Base-by-base conservation (phyloP, 305 asterid genomes). In the Fraxinus greggii region DNA sequence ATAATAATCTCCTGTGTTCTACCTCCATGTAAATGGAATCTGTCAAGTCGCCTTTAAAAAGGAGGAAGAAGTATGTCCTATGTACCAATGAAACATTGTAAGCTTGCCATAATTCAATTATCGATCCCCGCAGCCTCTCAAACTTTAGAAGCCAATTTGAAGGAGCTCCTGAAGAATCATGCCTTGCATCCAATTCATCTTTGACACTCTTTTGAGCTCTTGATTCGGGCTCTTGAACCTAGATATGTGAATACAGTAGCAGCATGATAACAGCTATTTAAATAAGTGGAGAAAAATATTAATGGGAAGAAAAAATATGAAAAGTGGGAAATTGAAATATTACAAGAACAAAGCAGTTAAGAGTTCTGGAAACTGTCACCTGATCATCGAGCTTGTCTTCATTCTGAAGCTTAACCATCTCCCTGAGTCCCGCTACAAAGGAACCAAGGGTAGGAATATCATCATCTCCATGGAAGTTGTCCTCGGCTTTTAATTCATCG, bases 21-120 rank as follows among this genome's bases (percentile, higher is more conserved):
- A 95, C 95, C 90, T 95, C 98, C 96, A 95, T 89, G 88, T 93
- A 95, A 82, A 95, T 91, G 81, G 97, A 95, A 88, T 93, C 98
- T 74, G 88, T 86, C 7, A 86, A 87, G 74, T 92, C 97, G 24
- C 97, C 98, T 83, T 90, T 92, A 74, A 95, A 84, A 54, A 95
- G 97, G 89, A 95, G 88, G 92, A 92, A 86, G 88, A 95, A 93
- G 86, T 95, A 95, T 78, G 98, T 95, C 77, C 98, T 81, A 80
- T 93, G 95, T 83, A 93, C 88, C 89, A 95, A 87, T 24, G 98
- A 91, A 77, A 93, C 89, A 85, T 89, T 86, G 92, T 98, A 93
- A 81, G 84, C 88, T 54, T 91, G 89, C 98, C 98, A 95, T 32
- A 89, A 91, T 82, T 89, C 96, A 56, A 93, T 82, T 67, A 93